A percentile compares a stretch with the other conserved stretches of the same genome.
phyloP scores from a whole-genome alignment of 2,329 filamentous ascomycete genomes.

The Exophiala spinifera region DNA sequence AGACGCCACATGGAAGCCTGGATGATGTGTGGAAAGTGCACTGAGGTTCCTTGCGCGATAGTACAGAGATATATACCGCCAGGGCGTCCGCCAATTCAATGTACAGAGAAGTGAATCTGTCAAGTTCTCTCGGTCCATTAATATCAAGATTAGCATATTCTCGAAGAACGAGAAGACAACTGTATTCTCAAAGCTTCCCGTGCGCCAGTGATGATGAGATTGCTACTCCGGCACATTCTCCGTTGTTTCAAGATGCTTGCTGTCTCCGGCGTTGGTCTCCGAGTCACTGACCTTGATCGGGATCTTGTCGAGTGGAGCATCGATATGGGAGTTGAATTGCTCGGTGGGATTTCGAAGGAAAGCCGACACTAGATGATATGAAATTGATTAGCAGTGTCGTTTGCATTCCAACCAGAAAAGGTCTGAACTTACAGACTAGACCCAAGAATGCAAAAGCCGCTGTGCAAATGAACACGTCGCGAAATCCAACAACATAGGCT shows the following conservation, averaged over 20 bases:
- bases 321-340: conserved; percentile 9
- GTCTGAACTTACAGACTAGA: not conserved
- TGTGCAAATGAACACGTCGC: conserved; percentile 2
- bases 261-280: not conserved
- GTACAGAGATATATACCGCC: too few relatives aligned
- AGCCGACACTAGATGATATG: not conserved
- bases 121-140: too few relatives aligned
- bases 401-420: not conserved
- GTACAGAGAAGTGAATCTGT: too few relatives aligned
- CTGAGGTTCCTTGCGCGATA: too few relatives aligned
- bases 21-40: too few relatives aligned
- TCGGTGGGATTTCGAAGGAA: conserved; percentile 4
- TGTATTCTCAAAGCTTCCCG: not conserved
- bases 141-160: conserved; percentile 8
- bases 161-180: conserved; percentile 2
- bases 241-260: not conserved
- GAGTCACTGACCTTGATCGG: not conserved
- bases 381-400: not conserved
- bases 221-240: too few relatives aligned
- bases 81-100: too few relatives aligned
- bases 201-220: too few relatives aligned
- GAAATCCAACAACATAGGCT: conserved; percentile 12
- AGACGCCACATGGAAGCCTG: too few relatives aligned
- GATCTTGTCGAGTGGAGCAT: conserved; percentile 7
- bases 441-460: conserved; percentile 3